Base-by-base conservation (phyloP, 176 grass and related monocot genomes). In the Themeda triandra region DNA sequence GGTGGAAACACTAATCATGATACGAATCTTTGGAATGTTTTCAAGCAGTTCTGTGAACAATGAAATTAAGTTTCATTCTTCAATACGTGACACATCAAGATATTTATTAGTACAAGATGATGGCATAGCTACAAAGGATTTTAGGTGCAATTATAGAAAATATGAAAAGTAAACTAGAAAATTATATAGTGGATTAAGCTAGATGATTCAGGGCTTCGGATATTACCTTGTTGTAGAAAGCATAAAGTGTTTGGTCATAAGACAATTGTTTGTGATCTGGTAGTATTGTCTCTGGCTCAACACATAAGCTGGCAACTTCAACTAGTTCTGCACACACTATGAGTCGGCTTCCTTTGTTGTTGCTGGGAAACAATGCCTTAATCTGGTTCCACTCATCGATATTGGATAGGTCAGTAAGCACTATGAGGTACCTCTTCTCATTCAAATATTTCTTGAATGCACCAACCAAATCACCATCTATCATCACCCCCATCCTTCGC, bases 281-380 rank as follows among this genome's bases (percentile, higher is more conserved):
- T 4, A 40, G 33, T n/a, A 4, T 0, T 0, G 0, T 8, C 0
- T 25, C n/a, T 2, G 2, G 17, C 0, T 10, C 36, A 10, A 14
- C 13, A 25, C 88, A 88, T 6, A 88, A 8, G 2, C 56, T 56
- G 21, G 86, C 83, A 48, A 79, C 29, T 17, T 64, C 18, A 13
- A 7, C 2, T 5, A 54, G 37, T 0, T 40, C 9, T 0, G 86
- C 60, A 0, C 11, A 83, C 2, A 86, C 49, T 14, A 94, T 18
- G 1, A 91, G 30, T 48, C 88, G 30, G 15, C 92, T 83, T 0
- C 75, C 78, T 1, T 90, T 90, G 1, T 42, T 77, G 2, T 44
- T 68, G 18, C 10, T 19, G 77, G 81, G 72, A 1, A 93, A 70
- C 0, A 5, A 69, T 21, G 2, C 41, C 13, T 35, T 88, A 0